Evolutionary conservation across 2,329 filamentous ascomycete species (phyloP), one percentile per base, ranked within the genome.

Genomic region (Diaporthe capsici): DNA sequence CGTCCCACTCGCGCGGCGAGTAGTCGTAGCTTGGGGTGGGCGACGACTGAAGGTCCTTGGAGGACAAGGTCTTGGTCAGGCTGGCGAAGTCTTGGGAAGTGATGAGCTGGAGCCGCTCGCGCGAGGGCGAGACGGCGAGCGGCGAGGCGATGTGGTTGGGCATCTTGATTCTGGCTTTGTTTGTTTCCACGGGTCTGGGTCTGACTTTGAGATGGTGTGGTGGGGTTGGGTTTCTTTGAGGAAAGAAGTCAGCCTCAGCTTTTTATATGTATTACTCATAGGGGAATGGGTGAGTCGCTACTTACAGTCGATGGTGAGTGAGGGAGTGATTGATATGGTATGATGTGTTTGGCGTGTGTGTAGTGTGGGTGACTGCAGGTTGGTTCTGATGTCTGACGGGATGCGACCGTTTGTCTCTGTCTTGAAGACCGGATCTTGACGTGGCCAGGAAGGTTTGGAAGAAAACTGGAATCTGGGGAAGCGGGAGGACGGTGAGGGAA

Each of bases 1-100:
- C 90, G 44, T 87, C 86, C 84, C 92, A 93, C 82, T 92, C 91
- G 75, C 89, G 85, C 79, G 91, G 88, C 77, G 86, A 86, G 79
- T 90, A 90, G 78, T 85, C 84, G 78, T 87, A 88, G 77, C 87
- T 84, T 0, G 89, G 88, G 3, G 87, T 86, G 76, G 84, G 81
- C 25, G 86, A 83, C n/a, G 84, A 83, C 72, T 84, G 81, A 79
- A 81, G 82, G 76, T 84, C 82, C 78, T 86, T 86, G 75, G 86
- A 85, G 58, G 84, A 80, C 60, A 91, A 84, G 53, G 87, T 88
- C 49, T 87, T 88, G 80, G 86, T 89, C 79, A 91, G 84, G 81
- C 86, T 89, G 78, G 86, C 86, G 80, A 88, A 88, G 75, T 91
- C 89, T 75, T 89, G 86, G 28, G 84, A 84, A 60, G 86, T 87